Conservation (phyloP, 257 asterid genomes). For the Anisodus tanguticus region DNA sequence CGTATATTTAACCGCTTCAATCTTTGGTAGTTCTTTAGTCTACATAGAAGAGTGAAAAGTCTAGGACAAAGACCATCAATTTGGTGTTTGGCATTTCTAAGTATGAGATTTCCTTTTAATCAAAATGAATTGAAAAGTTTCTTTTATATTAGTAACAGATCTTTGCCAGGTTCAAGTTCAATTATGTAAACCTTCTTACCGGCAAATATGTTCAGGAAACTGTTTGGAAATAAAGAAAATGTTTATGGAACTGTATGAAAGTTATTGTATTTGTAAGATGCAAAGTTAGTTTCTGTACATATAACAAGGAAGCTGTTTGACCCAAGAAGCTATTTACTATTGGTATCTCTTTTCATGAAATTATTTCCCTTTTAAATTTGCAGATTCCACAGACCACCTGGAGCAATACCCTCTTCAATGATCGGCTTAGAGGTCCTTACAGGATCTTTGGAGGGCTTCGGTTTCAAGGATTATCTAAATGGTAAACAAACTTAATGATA, state of each 20-base stretch:
- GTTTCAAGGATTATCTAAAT: constrained; percentile 76
- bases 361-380: constrained; percentile 28
- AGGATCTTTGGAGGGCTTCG: constrained; percentile 71
- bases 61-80: neutral
- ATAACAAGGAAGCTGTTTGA: constrained; percentile 6
- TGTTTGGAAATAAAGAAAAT: too few relatives aligned
- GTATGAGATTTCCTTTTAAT: neutral
- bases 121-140: too few relatives aligned
- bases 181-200: too few relatives aligned
- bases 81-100: neutral
- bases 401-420: constrained; percentile 77
- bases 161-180: too few relatives aligned
- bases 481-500: constrained; percentile 44
- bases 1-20: too few relatives aligned
- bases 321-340: neutral
- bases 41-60: neutral
- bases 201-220: too few relatives aligned
- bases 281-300: constrained; percentile 59
- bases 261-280: too few relatives aligned
- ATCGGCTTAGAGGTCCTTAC: constrained; percentile 76
- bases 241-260: too few relatives aligned
- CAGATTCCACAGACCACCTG: constrained; percentile 87
- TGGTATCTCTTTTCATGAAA: neutral
- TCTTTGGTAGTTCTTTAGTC: neutral
- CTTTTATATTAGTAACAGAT: too few relatives aligned